Percentiles rank a stretch among this genome's conserved stretches.
These are phyloP conservation scores for Brassica nigra DNA, from an alignment of 345 rosid species.

Conservation along the genomic window DNA sequence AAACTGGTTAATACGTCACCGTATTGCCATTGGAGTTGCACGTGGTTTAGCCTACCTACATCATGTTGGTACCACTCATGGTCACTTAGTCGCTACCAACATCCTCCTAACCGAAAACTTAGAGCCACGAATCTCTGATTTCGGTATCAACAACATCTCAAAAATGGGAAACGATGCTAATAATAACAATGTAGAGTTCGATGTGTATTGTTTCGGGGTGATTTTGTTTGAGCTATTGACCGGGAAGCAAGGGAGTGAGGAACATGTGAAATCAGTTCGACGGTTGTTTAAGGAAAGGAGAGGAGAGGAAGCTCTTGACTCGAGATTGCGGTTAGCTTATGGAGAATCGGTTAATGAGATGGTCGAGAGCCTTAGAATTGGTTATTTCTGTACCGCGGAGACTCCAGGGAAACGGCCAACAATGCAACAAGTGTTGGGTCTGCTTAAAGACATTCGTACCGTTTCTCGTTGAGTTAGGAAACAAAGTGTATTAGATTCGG, in stretches of 20 bases:
- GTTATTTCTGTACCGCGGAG: slow-evolving; percentile 86
- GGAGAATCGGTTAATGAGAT: slow-evolving; percentile 66
- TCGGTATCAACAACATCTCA: slow-evolving; percentile 53
- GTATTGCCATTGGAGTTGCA: slow-evolving; percentile 79
- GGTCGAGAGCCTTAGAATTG: slow-evolving; percentile 81
- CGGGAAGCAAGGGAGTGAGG: slow-evolving; percentile 60
- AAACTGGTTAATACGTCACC: slow-evolving; percentile 80
- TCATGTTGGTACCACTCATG: slow-evolving; percentile 80
- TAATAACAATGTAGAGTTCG: slow-evolving; percentile 44
- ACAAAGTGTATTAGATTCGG: slow-evolving; percentile 12
- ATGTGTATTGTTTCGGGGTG: slow-evolving; percentile 74
- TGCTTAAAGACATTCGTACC: slow-evolving; percentile 75
- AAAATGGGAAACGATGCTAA: not conserved
- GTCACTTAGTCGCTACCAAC: slow-evolving; percentile 78
- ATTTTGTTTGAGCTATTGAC: slow-evolving; percentile 74
- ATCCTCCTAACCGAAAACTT: slow-evolving; percentile 69
- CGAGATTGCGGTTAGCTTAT: slow-evolving; percentile 51
- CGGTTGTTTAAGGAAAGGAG: slow-evolving; percentile 64
- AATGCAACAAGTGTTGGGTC: slow-evolving; percentile 89
- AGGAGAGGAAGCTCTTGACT: slow-evolving; percentile 65
- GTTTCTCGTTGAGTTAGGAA: slow-evolving; percentile 31
- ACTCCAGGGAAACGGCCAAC: slow-evolving; percentile 73
- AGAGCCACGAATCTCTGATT: slow-evolving; percentile 79
- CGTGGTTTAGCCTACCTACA: slow-evolving; percentile 95
- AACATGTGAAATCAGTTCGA: slow-evolving; percentile 58